Evolutionary conservation across 352 stramenopile genomes (phyloP).

Genomic region (Phytophthora capsici): DNA sequence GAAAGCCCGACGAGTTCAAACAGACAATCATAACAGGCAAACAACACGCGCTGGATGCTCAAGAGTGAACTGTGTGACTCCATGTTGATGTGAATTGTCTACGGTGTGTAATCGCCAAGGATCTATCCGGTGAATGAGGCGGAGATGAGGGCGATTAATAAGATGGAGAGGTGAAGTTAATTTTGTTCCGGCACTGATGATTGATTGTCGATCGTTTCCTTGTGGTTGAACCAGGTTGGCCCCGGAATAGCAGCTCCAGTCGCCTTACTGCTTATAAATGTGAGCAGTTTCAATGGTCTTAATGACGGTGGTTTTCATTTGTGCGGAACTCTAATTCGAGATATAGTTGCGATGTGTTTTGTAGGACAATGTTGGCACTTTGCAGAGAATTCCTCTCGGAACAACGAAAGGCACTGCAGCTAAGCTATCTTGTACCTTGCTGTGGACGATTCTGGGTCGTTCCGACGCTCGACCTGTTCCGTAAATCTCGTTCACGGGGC

Average conservation of each 20-base stretch:
- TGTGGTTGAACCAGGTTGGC: conserved; percentile 28
- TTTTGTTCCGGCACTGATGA: conserved; percentile 9
- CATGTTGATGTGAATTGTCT: neutral
- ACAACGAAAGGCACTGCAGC: conserved; percentile 14
- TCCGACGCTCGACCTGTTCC: neutral
- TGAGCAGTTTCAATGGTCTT: conserved; percentile 29
- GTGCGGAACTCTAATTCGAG: conserved; percentile 44
- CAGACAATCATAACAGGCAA: conserved; percentile 11
- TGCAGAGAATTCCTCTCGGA: conserved; percentile 20
- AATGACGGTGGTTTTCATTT: conserved; percentile 31
- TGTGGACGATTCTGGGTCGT: conserved; percentile 5
- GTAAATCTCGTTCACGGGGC: neutral
- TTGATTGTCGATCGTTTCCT: neutral
- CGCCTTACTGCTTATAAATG: conserved; percentile 12
- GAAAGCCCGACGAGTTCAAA: neutral
- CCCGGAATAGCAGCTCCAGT: conserved; percentile 25
- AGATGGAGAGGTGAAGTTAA: neutral
- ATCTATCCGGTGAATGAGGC: neutral
- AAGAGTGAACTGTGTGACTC: neutral
- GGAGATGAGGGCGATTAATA: conserved; percentile 16
- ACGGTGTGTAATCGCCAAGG: neutral
- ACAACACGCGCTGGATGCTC: conserved; percentile 7
- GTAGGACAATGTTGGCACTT: conserved; percentile 26
- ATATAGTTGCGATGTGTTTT: conserved; percentile 29
- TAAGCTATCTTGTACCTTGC: neutral